Evolutionary conservation across 2,329 filamentous ascomycete species (phyloP).

Genomic region (Arachnopeziza araneosa): DNA sequence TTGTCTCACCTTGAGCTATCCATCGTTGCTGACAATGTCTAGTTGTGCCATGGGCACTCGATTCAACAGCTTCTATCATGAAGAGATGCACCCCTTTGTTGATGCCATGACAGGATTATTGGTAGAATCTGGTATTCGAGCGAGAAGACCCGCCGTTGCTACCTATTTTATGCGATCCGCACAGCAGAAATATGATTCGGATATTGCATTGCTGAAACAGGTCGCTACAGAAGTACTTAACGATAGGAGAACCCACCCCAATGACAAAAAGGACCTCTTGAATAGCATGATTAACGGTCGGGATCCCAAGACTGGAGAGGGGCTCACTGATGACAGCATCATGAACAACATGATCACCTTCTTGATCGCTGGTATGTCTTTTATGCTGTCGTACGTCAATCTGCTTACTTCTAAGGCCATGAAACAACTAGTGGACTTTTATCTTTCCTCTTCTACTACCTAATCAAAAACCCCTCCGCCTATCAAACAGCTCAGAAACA

Average conservation of each 20-base stretch:
- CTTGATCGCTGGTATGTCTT: constrained; percentile 41
- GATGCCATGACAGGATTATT: constrained; percentile 62
- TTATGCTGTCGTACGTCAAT: constrained; percentile 15
- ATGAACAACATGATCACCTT: constrained; percentile 69
- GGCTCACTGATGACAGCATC: constrained; percentile 57
- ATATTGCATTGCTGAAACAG: constrained; percentile 5
- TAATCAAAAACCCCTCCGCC: constrained; percentile 43
- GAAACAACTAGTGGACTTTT: constrained; percentile 58
- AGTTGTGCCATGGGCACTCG: constrained; percentile 47
- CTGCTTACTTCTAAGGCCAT: constrained; percentile 44
- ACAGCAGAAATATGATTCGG: background rate
- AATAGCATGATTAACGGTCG: constrained; percentile 63
- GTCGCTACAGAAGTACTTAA: constrained; percentile 54
- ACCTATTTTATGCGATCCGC: constrained; percentile 41
- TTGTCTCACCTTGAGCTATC: background rate
- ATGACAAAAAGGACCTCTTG: constrained; percentile 59
- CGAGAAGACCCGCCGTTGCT: constrained; percentile 41
- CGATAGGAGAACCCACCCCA: constrained; percentile 48
- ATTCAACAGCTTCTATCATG: constrained; percentile 70
- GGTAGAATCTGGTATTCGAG: constrained; percentile 46
- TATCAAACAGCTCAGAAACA: constrained; percentile 44
- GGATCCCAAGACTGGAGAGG: constrained; percentile 62
- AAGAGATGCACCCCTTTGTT: constrained; percentile 65
- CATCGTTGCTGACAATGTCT: background rate
- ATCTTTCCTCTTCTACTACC: constrained; percentile 44